Base-by-base conservation (phyloP, 495 filamentous ascomycete genomes). In the Hyaloscypha variabilis region DNA sequence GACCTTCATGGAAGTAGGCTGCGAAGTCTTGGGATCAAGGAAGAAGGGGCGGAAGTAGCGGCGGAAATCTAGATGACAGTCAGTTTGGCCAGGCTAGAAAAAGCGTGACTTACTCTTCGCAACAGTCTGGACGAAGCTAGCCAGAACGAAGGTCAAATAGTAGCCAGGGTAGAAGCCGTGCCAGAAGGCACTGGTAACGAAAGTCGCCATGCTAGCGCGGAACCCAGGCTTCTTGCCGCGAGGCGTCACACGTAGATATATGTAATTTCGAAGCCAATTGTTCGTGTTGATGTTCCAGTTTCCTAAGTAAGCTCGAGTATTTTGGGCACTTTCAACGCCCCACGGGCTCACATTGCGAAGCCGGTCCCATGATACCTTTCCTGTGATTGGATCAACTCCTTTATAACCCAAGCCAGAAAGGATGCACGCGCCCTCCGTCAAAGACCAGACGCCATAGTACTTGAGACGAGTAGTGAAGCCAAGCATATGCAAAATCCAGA, bases 261-360 rank as follows among this genome's bases (percentile, higher is more conserved):
- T 81, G 72, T 97, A 98, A 74, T 98, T 97, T 39, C 94, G 88
- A 62, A 99, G 79, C 95, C 95, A 99, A 70, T 91, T 87, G 76
- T 97, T 99, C 21, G 95, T 98, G 76, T 99, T 99, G 82, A 96
- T 95, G 77, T 99, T 99, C 95, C 95, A 99, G 73, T 83, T 88
- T 56, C 89, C 94, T 11, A 99, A 82, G 68, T 93, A 98, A 5
- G 84, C 93, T 52, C 92, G 86, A 17, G 90, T 89, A 74, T 98
- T 99, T 76, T 97, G 93, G 1, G 96, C 96, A 0, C 83, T 79
- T 77, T 99, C 95, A 23, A 98, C 86, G 8, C 83, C 83, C 82
- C 87, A 86, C 0, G 94, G 91, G 64, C 89, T 87, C 64, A 99
- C 89, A 66, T 98, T 98, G 68, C 90, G 87, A 14, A 98, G 78